Conservation (phyloP, 352 stramenopile genomes). For the Phytopythium mirpurense region DNA sequence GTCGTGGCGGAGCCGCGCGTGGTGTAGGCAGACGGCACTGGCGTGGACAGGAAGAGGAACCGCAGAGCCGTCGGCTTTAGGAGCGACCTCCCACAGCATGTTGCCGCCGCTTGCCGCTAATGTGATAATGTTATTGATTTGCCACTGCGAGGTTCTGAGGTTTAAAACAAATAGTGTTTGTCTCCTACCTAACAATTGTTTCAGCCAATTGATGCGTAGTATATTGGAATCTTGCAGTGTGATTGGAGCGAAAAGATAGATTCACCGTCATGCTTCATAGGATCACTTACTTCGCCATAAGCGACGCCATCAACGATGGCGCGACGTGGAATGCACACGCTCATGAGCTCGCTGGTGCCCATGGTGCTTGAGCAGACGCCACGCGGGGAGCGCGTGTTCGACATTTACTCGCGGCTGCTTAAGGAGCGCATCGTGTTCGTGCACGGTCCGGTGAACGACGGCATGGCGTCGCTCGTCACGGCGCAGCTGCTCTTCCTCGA, state of each 20-base stretch:
- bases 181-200: no score
- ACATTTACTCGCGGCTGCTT: conserved; percentile 97
- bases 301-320: not conserved
- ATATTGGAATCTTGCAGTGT: no score
- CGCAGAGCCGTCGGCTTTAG: not conserved
- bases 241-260: no score
- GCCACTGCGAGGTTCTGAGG: no score
- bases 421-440: conserved; percentile 98
- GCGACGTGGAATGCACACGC: conserved; percentile 44
- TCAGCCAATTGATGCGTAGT: no score
- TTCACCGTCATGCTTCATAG: no score
- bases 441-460: conserved; percentile 91
- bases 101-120: no score
- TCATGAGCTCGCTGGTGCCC: conserved; percentile 79
- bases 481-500: conserved; percentile 94
- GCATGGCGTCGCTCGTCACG: conserved; percentile 79
- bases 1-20: conserved; percentile 2
- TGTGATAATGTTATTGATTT: no score
- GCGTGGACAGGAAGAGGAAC: not conserved
- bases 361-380: conserved; percentile 93
- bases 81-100: no score
- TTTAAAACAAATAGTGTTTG: no score
- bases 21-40: not conserved
- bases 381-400: conserved; percentile 93
- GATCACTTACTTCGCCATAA: no score